A percentile compares a stretch with the other conserved stretches of the same genome.
Conservation (phyloP, 2,329 filamentous ascomycete species). For the Helicocarpus griseus region DNA sequence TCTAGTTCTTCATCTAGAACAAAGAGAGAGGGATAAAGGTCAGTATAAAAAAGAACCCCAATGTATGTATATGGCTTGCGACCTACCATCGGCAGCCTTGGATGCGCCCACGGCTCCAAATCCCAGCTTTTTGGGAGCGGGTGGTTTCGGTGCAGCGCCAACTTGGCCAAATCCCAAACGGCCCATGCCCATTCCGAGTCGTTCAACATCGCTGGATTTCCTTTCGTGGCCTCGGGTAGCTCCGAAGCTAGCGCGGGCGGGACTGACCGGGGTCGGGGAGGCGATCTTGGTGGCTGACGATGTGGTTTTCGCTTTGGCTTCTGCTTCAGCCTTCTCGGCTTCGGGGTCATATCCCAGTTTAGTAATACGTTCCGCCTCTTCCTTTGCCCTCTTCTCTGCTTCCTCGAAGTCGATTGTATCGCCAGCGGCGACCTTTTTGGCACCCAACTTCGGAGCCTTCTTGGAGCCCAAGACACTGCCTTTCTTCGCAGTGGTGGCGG, state of each 20-base stretch:
- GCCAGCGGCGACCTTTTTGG: conserved; percentile 70
- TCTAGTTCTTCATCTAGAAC: conserved; percentile 61
- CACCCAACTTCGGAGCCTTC: conserved; percentile 74
- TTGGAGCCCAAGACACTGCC: conserved; percentile 77
- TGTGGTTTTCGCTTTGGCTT: conserved; percentile 25
- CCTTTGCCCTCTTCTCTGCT: conserved; percentile 92
- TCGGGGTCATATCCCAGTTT: conserved; percentile 94
- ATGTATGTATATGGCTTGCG: not conserved
- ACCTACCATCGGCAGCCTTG: conserved; percentile 59
- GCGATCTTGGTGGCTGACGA: conserved; percentile 53
- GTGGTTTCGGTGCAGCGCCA: conserved; percentile 52
- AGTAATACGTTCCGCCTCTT: conserved; percentile 91
- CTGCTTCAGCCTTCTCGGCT: conserved; percentile 54
- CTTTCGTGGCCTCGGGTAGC: conserved; percentile 45
- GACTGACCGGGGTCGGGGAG: conserved; percentile 67
- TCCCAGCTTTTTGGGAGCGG: conserved; percentile 65
- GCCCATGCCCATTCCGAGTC: conserved; percentile 78
- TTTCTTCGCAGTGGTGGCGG: conserved; percentile 59
- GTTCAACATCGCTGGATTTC: conserved; percentile 68
- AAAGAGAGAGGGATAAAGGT: not conserved
- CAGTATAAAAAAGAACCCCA: not conserved
- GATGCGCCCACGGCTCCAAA: conserved; percentile 78
- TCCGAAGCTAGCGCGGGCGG: conserved; percentile 52
- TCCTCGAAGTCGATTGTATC: conserved; percentile 92
- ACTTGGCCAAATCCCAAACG: conserved; percentile 84